Conservation (phyloP, 345 rosid species). For the Anastatica hierochuntica region DNA sequence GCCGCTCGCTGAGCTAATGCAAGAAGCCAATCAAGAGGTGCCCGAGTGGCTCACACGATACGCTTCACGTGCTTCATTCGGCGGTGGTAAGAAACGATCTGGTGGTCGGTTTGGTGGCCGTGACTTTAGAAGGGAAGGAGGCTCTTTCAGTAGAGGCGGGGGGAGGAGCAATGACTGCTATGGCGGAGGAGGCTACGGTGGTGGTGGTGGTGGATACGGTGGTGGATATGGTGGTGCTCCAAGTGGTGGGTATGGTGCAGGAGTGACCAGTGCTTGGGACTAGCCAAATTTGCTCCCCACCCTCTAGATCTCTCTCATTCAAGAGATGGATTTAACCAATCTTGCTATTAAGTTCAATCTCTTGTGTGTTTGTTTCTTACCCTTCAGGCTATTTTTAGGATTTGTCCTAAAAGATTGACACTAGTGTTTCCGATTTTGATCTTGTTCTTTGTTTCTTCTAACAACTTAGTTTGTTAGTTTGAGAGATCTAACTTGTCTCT, state of each 20-base stretch:
- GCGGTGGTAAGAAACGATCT: conserved; percentile 49
- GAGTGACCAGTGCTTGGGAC: conserved; percentile 83
- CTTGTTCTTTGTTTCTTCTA: conserved; percentile 21
- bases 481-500: conserved; percentile 9
- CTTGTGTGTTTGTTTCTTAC: conserved; percentile 3
- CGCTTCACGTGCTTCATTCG: conserved; percentile 59
- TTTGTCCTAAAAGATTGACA: conserved; percentile 19
- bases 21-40: conserved; percentile 91
- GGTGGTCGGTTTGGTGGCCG: conserved; percentile 92
- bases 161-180: conserved; percentile 65
- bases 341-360: conserved; percentile 17
- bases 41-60: conserved; percentile 91
- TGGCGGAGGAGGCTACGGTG: conserved; percentile 43
- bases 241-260: conserved; percentile 31
- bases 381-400: conserved; percentile 23
- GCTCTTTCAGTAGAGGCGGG: conserved; percentile 51
- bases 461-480: conserved; percentile 23
- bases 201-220: conserved; percentile 32
- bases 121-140: conserved; percentile 62
- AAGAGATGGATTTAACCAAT: conserved; percentile 20
- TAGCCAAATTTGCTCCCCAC: conserved; percentile 22
- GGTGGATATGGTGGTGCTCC: conserved; percentile 22
- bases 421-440: conserved; percentile 27
- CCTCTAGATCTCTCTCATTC: conserved; percentile 17
- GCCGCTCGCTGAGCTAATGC: conserved; percentile 76